Evolutionary conservation across 164 flowering plant species (phyloP).

Genomic region (Nelumbo lutea): DNA sequence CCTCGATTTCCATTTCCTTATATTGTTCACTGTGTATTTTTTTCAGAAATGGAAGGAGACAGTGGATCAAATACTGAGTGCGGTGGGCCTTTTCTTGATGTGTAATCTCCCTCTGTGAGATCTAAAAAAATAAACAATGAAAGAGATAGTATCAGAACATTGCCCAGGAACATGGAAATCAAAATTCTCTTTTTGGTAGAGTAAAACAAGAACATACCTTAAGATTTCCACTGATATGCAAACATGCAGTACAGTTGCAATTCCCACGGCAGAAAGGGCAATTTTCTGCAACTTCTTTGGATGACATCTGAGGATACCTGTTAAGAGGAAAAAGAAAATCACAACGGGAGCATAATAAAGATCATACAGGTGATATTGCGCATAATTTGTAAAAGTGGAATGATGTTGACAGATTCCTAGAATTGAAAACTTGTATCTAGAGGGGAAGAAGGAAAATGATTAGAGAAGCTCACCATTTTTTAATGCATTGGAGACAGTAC

Average conservation of each 20-base stretch:
- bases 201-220: slow-evolving; percentile 32
- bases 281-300: slow-evolving; percentile 35
- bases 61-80: slow-evolving; percentile 40
- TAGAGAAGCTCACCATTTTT: slow-evolving; percentile 35
- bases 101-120: slow-evolving; percentile 28
- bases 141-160: background rate
- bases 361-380: background rate
- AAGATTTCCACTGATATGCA: slow-evolving; percentile 39
- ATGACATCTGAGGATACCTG: slow-evolving; percentile 56
- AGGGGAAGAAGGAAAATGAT: background rate
- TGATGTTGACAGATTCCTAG: too few relatives aligned
- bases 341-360: background rate
- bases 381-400: too few relatives aligned
- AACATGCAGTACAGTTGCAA: slow-evolving; percentile 66
- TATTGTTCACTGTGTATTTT: slow-evolving; percentile 49
- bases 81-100: slow-evolving; percentile 36
- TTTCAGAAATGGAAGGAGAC: slow-evolving; percentile 51
- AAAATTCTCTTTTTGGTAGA: background rate
- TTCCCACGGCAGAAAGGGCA: slow-evolving; percentile 71
- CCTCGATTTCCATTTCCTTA: slow-evolving; percentile 56
- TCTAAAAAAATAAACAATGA: slow-evolving; percentile 27
- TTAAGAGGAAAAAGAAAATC: background rate
- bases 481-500: slow-evolving; percentile 55
- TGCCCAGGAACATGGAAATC: background rate
- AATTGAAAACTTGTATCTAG: too few relatives aligned